These are phyloP conservation scores for Cladosporium velox DNA, from an alignment of 2,329 filamentous ascomycete genomes.

Conservation along the genomic window DNA sequence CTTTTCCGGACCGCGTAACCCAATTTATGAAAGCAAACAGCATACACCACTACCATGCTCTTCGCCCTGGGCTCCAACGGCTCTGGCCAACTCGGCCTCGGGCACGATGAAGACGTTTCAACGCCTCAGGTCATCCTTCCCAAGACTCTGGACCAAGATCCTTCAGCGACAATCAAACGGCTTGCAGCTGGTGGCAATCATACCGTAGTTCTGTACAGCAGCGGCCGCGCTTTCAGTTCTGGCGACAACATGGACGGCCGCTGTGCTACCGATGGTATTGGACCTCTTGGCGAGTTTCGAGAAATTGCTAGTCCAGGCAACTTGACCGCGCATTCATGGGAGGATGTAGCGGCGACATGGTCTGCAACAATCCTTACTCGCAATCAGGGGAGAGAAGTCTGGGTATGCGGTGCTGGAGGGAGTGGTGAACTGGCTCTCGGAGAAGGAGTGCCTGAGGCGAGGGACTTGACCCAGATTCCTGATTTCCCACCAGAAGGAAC, in stretches of 20 bases:
- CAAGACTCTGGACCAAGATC: neutral
- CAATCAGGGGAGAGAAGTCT: conserved; percentile 54
- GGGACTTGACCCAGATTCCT: conserved; percentile 51
- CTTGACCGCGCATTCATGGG: neutral
- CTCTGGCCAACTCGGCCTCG: conserved; percentile 54
- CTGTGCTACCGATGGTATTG: conserved; percentile 35
- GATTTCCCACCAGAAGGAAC: conserved; percentile 65
- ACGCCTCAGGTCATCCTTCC: conserved; percentile 27
- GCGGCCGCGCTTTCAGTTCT: conserved; percentile 63
- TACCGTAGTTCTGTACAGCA: conserved; percentile 68
- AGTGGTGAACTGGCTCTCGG: conserved; percentile 75
- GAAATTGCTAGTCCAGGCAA: neutral
- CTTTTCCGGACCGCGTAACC: neutral
- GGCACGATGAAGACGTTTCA: conserved; percentile 45
- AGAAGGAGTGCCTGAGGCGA: conserved; percentile 30
- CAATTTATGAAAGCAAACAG: neutral
- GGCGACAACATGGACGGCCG: conserved; percentile 60
- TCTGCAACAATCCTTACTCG: conserved; percentile 62
- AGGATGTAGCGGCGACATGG: conserved; percentile 69
- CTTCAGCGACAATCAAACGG: conserved; percentile 22
- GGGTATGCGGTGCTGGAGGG: conserved; percentile 64
- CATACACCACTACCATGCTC: conserved; percentile 19
- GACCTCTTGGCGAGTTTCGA: conserved; percentile 21
- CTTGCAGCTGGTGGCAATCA: conserved; percentile 80
- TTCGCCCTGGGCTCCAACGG: conserved; percentile 54